Evolutionary conservation across 225 moss, liverwort and hornwort genomes (phyloP).

Genomic region (Bryum argenteum): DNA sequence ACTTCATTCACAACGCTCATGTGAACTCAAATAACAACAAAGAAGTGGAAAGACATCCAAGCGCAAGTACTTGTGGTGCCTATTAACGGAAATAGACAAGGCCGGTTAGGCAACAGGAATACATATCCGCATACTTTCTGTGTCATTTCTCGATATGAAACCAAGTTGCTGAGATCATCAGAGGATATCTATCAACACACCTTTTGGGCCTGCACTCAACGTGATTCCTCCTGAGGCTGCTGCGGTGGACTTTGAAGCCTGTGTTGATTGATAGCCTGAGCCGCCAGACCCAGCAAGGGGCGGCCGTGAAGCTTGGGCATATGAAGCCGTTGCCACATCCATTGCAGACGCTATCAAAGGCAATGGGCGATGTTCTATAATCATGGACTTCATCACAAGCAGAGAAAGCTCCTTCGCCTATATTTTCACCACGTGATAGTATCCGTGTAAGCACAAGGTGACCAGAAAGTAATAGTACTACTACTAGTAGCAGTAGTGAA

Average conservation of each 20-base stretch:
- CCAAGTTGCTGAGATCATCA: conserved; percentile 4
- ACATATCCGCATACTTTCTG: conserved; percentile 5
- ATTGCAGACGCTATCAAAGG: conserved; percentile 84
- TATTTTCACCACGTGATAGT: conserved; percentile 17
- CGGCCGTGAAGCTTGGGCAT: conserved; percentile 67
- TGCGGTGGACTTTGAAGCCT: conserved; percentile 40
- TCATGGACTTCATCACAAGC: conserved; percentile 84
- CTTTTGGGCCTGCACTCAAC: conserved; percentile 54
- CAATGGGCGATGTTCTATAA: conserved; percentile 86
- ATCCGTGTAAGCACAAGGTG: conserved; percentile 22
- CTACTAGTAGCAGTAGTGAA: not conserved
- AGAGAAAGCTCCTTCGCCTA: conserved; percentile 87
- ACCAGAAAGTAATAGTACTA: conserved; percentile 16
- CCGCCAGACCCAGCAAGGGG: conserved; percentile 47
- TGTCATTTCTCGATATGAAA: conserved; percentile 7
- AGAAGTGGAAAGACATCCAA: not conserved
- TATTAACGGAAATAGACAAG: conserved; percentile 11
- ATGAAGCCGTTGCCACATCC: conserved; percentile 79
- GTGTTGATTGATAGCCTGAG: conserved; percentile 46
- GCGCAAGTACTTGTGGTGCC: conserved; percentile 1
- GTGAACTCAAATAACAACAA: conserved; percentile 9
- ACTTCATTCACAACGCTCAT: conserved; percentile 20
- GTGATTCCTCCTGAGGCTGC: conserved; percentile 42
- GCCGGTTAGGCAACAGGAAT: not conserved
- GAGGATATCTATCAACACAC: conserved; percentile 28